Evolutionary conservation across 495 filamentous ascomycete species (phyloP).

Genomic region (Neurospora tetraspora): DNA sequence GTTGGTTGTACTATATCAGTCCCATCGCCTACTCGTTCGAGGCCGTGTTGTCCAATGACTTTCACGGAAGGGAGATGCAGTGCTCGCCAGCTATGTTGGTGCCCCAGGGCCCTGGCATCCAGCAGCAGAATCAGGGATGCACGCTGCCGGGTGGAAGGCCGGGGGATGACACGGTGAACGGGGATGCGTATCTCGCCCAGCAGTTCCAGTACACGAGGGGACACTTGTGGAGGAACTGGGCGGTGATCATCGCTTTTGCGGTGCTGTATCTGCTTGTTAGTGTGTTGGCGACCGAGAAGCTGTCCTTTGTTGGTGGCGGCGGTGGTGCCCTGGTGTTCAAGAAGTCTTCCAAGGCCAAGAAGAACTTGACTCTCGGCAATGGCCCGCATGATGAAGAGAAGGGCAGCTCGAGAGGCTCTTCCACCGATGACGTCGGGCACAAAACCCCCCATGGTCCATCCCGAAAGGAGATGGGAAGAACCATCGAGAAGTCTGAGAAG

Average conservation of each 20-base stretch:
- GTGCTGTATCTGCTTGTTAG: constrained; percentile 62
- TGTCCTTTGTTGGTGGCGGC: constrained; percentile 31
- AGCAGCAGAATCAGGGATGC: constrained; percentile 49
- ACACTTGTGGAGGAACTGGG: constrained; percentile 76
- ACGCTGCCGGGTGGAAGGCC: constrained; percentile 43
- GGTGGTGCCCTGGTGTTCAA: constrained; percentile 27
- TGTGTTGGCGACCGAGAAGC: constrained; percentile 47
- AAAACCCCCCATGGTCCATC: constrained; percentile 27
- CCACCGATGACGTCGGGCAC: constrained; percentile 7
- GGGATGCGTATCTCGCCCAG: constrained; percentile 48
- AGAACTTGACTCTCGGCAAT: constrained; percentile 14
- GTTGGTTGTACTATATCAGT: constrained; percentile 68
- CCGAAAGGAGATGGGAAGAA: constrained; percentile 28
- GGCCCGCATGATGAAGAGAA: constrained; percentile 36
- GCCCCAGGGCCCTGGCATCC: constrained; percentile 47
- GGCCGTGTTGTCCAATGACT: constrained; percentile 58
- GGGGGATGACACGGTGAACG: constrained; percentile 43
- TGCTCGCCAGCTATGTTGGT: constrained; percentile 42
- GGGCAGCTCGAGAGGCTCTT: constrained; percentile 10
- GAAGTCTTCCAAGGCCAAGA: constrained; percentile 17
- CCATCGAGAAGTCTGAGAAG: constrained; percentile 9
- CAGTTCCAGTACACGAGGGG: constrained; percentile 48
- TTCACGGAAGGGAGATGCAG: constrained; percentile 42
- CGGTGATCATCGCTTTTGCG: constrained; percentile 59
- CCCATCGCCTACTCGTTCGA: constrained; percentile 71